Evolutionary conservation across 139 green algal species (phyloP), one percentile per base, ranked within the genome.

Genomic region (Spirogloea muscicola): DNA sequence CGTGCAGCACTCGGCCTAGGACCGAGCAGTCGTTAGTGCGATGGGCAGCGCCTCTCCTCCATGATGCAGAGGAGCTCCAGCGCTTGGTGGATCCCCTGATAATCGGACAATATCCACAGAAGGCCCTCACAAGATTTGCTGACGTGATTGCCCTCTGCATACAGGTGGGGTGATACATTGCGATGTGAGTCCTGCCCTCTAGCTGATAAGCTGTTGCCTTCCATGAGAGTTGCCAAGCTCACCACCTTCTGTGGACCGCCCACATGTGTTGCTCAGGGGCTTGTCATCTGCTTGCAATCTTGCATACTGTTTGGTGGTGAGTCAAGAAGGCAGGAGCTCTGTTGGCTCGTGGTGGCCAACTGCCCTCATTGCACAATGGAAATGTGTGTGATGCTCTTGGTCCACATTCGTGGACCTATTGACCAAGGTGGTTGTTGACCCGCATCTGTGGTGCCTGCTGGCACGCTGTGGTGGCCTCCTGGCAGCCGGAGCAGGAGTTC

Each of bases 11-110:
- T 33, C 34, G 37, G 41, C 39, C 49, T 13, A 69, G 42, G 33
- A 27, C 33, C 0, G 69, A 77, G 34, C 36, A 70, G 48, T 70
- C 55, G 1, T 57, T 77, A 36, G 69, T 77, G 46, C 52, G 69
- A 40, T 77, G 69, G 69, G 69, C 69, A 36, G 57, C 69, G 34
- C 69, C 69, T 13, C 52, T 77, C 44, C 69, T 77, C 44, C 69
- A 77, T 48, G 42, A 70, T 37, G 3, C 46, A 1, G 29, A 31
- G 6, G 18, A 70, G 69, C 57, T 77, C 31, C n/a, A 71, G 43
- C 16, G 9, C 16, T 70, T 77, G 61, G n/a, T 77, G 27, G 69
- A 77, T 37, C 21, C 52, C 16, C 31, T 59, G 57, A 40, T 77
- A 7, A 25, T 38, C 1, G 69, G 57, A 2, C 34, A 38, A 0